Base-by-base conservation (phyloP, 441 rosid genomes). In the Omphalea diandra region DNA sequence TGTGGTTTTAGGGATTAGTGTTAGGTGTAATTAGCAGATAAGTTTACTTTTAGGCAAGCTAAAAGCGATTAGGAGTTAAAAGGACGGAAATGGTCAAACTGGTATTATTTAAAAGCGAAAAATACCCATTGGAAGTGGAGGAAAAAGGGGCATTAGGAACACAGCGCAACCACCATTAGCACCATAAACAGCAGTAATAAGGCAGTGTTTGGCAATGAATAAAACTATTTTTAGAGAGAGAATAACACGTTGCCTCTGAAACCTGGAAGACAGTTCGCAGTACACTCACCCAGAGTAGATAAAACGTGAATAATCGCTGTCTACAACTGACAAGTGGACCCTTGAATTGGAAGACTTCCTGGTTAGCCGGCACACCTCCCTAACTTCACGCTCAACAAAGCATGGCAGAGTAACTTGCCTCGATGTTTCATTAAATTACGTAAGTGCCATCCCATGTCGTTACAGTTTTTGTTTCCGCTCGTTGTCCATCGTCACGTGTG, bases 31-130 rank as follows among this genome's bases (percentile, higher is more conserved):
- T 38, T 65, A 12, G 52, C 12, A 31, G 11, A 50, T 26, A 32
- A 52, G 11, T 6, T 20, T 49, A 50, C 73, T 70, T 73, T 66
- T 72, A 53, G 14, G 20, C 43, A 64, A 40, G 68, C 66, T 41
- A 56, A 55, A 46, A 69, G 59, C 46, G 22, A 63, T 53, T 33
- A 40, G 8, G n/a, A 17, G 1, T 9, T 29, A 31, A 56, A 53
- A 41, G 15, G 20, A 17, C 26, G 50, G n/a, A 15, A 32, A 6
- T 4, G 68, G 27, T 32, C 44, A 77, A 65, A 65, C 31, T 33
- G 47, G 63, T 15, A 31, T 27, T 2, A n/a, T 40, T 52, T 15
- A 41, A 72, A 74, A 73, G 58, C 29, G 7, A 66, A 56, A 65
- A 54, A 47, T 5, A 47, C 14, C 36, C 26, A 44, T 62, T 47